Percentiles rank a stretch among this genome's conserved stretches.
Conservation (phyloP, 768 basidiomycete genomes). For the Boletus vinaceobasis region DNA sequence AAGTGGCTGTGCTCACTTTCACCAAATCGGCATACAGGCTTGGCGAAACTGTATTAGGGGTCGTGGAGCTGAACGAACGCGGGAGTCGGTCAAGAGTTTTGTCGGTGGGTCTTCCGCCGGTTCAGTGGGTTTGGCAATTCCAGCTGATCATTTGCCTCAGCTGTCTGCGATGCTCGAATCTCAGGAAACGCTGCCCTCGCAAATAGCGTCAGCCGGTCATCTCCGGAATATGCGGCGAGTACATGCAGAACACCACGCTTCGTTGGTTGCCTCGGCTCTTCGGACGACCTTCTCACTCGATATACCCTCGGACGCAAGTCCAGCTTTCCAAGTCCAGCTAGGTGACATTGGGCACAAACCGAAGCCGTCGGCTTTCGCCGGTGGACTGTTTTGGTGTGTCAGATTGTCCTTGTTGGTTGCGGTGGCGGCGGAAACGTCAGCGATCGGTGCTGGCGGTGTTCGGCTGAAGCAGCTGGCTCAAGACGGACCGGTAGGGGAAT, state of each 20-base stretch:
- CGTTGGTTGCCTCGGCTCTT: slow-evolving; percentile 65
- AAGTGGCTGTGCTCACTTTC: slow-evolving; percentile 88
- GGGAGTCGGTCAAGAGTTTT: slow-evolving; percentile 72
- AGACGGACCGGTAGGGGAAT: slow-evolving; percentile 63
- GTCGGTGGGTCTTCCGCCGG: slow-evolving; percentile 50
- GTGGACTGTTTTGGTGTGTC: slow-evolving; percentile 91
- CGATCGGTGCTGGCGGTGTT: slow-evolving; percentile 48
- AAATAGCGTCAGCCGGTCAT: slow-evolving; percentile 46
- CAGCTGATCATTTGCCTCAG: slow-evolving; percentile 37
- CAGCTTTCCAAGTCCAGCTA: slow-evolving; percentile 72
- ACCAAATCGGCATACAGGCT: slow-evolving; percentile 88
- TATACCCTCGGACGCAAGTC: slow-evolving; percentile 89
- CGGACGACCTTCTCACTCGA: slow-evolving; percentile 87
- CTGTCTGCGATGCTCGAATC: slow-evolving; percentile 87
- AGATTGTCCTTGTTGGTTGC: slow-evolving; percentile 82
- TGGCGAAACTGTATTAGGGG: slow-evolving; percentile 88
- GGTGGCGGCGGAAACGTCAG: slow-evolving; percentile 49
- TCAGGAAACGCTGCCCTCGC: slow-evolving; percentile 75
- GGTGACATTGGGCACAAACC: slow-evolving; percentile 30
- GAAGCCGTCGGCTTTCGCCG: slow-evolving; percentile 32
- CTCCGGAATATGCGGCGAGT: slow-evolving; percentile 61
- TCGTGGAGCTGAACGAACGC: slow-evolving; percentile 81
- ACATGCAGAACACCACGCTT: slow-evolving; percentile 83
- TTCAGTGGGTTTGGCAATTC: neutral
- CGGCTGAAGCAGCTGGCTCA: slow-evolving; percentile 50